Evolutionary conservation across 257 asterid species (phyloP), one percentile per base, ranked within the genome.

Genomic region (Solanum rostratum): DNA sequence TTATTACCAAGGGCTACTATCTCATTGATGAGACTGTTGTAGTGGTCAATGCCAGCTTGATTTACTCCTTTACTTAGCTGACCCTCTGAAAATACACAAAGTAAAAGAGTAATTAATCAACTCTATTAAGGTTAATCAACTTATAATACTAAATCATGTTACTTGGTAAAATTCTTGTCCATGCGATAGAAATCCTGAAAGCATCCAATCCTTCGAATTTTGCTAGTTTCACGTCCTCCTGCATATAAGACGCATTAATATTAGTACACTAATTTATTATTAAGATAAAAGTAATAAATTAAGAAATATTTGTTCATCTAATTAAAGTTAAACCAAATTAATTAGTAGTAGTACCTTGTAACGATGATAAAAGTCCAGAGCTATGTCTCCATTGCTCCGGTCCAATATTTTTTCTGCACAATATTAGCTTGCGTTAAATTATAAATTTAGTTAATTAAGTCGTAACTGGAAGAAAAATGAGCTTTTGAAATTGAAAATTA

Each of bases 111-210:
- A 10, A 66, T 33, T 7, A 18, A 20, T n/a, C n/a, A n/a, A n/a
- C n/a, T n/a, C n/a, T n/a, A n/a, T 4, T 73, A 20, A 18, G 57
- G 24, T 46, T 49, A 12, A 14, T 76, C 13, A 30, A 24, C 22
- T 15, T 68, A 79, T 50, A 55, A 3, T 33, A n/a, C n/a, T n/a
- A n/a, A n/a, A n/a, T n/a, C n/a, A n/a, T 33, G 90, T 82, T 91
- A 94, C 98, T 55, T 11, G 98, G 97, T 83, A 94, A 86, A 50
- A 94, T 33, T 50, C 95, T 87, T 9, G 98, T 12, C 97, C 97
- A 93, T 3, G 97, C 90, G 84, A 94, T 94, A 19, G 98, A 94
- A 71, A 94, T 60, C 83, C 98, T 85, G 87, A 93, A 92, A 43
- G 87, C 90, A 66, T 89, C 86, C 57, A 90, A 13, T 73, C 93